phyloP scores from a whole-genome alignment of 495 filamentous ascomycete species.

The Penicillium verhagenii region DNA sequence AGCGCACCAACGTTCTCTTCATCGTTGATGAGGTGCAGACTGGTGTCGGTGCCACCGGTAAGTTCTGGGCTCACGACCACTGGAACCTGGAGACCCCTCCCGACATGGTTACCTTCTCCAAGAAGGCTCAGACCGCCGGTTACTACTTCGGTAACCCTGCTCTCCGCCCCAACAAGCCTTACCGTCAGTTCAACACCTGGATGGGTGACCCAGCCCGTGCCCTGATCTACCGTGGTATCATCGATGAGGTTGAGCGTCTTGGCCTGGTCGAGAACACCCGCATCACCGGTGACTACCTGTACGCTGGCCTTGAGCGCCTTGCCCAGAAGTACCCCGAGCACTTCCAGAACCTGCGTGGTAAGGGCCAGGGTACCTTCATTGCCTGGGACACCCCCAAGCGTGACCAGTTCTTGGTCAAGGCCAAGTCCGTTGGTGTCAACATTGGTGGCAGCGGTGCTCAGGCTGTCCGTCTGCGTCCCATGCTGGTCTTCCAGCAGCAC shows the following conservation, averaged over 20 bases:
- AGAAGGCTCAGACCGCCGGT: slow-evolving; percentile 97
- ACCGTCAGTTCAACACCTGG: slow-evolving; percentile 99
- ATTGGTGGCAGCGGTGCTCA: slow-evolving; percentile 83
- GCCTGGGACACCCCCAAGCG: slow-evolving; percentile 88
- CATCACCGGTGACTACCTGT: slow-evolving; percentile 81
- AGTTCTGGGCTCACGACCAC: slow-evolving; percentile 99
- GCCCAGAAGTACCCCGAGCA: slow-evolving; percentile 74
- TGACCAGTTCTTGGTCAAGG: slow-evolving; percentile 77
- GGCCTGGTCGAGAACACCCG: slow-evolving; percentile 81
- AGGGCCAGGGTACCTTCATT: slow-evolving; percentile 95
- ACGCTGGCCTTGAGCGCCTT: slow-evolving; percentile 64
- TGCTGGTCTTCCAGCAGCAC: slow-evolving; percentile 93
- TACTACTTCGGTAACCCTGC: slow-evolving; percentile 91
- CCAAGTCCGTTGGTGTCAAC: slow-evolving; percentile 79
- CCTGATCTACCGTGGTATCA: slow-evolving; percentile 88
- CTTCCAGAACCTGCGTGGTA: slow-evolving; percentile 86
- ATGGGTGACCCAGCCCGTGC: slow-evolving; percentile 96
- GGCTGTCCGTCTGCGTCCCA: slow-evolving; percentile 85
- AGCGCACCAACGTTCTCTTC: slow-evolving; percentile 81
- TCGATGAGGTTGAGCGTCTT: slow-evolving; percentile 80
- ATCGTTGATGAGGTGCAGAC: slow-evolving; percentile 99
- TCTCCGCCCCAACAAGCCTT: slow-evolving; percentile 96
- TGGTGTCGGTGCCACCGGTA: slow-evolving; percentile 86
- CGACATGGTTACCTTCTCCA: slow-evolving; percentile 98
- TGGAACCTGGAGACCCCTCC: slow-evolving; percentile 83